Conservation (phyloP, 2,329 filamentous ascomycete species). For the Boeremia exigua region DNA sequence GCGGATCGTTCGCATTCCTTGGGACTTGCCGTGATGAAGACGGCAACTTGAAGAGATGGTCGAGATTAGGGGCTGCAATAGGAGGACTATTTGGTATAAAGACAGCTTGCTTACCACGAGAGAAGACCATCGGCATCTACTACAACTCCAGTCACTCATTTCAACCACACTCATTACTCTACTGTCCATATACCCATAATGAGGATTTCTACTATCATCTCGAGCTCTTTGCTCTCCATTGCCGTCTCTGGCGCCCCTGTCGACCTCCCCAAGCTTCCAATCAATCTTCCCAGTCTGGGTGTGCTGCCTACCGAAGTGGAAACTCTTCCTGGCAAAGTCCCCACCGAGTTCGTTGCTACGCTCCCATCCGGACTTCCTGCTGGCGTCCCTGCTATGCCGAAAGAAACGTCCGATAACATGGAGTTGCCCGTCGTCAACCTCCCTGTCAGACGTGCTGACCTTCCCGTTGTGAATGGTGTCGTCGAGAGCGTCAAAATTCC, state of each 20-base stretch:
- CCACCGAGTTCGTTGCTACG: background rate
- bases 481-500: background rate
- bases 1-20: background rate
- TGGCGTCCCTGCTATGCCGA: background rate
- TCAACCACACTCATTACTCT: conserved; percentile 1
- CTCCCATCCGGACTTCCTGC: background rate
- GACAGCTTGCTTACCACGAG: background rate
- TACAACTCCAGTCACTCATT: conserved; percentile 16
- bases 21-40: conserved; percentile 5
- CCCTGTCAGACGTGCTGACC: background rate
- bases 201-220: conserved; percentile 6
- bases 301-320: background rate
- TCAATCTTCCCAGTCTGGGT: background rate
- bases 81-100: conserved; percentile 9
- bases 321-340: background rate
- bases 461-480: conserved; percentile 1
- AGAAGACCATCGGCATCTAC: conserved; percentile 5
- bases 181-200: conserved; percentile 7
- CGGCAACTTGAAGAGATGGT: background rate
- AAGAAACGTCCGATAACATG: background rate
- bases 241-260: conserved; percentile 10
- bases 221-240: conserved; percentile 14
- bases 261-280: conserved; percentile 4
- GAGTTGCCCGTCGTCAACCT: background rate
- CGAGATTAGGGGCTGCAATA: conserved; percentile 5